phyloP scores from a whole-genome alignment of 106 monocot species.

The Dendrobium officinale region DNA sequence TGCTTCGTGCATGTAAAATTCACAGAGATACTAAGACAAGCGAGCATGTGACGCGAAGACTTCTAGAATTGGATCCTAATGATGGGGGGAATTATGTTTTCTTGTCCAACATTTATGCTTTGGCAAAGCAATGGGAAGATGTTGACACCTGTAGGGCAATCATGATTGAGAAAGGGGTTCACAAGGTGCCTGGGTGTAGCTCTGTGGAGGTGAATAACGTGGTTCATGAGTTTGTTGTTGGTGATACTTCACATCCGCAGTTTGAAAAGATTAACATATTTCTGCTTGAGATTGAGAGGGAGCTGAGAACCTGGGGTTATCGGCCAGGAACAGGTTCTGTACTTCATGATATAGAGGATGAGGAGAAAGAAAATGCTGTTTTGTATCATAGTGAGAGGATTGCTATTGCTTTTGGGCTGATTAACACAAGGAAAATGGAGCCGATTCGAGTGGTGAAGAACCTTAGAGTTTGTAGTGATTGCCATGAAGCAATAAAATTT shows the following conservation, averaged over 20 bases:
- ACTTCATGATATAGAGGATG: conserved; percentile 44
- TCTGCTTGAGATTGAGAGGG: conserved; percentile 24
- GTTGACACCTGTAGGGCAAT: conserved; percentile 27
- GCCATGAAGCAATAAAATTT: conserved; percentile 22
- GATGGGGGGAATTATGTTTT: conserved; percentile 37
- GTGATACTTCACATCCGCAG: conserved; percentile 38
- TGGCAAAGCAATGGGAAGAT: conserved; percentile 32
- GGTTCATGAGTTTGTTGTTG: conserved; percentile 35
- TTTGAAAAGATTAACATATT: conserved; percentile 30
- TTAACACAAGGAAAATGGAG: neutral
- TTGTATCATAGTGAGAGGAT: conserved; percentile 21
- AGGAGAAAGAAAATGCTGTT: conserved; percentile 4
- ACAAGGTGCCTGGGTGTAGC: conserved; percentile 41
- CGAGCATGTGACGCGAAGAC: neutral
- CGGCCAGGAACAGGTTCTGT: conserved; percentile 28
- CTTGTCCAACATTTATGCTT: conserved; percentile 31
- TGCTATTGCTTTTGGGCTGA: conserved; percentile 23
- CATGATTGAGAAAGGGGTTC: conserved; percentile 30
- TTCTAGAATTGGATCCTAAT: conserved; percentile 36
- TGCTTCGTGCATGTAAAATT: conserved; percentile 11
- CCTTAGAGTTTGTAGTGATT: conserved; percentile 13
- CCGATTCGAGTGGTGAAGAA: conserved; percentile 22
- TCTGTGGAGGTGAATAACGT: conserved; percentile 34
- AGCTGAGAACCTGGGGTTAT: conserved; percentile 38
- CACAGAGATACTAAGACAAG: conserved; percentile 2